phyloP scores from a whole-genome alignment of 2,329 filamentous ascomycete species.

The Cordyceps militaris region DNA sequence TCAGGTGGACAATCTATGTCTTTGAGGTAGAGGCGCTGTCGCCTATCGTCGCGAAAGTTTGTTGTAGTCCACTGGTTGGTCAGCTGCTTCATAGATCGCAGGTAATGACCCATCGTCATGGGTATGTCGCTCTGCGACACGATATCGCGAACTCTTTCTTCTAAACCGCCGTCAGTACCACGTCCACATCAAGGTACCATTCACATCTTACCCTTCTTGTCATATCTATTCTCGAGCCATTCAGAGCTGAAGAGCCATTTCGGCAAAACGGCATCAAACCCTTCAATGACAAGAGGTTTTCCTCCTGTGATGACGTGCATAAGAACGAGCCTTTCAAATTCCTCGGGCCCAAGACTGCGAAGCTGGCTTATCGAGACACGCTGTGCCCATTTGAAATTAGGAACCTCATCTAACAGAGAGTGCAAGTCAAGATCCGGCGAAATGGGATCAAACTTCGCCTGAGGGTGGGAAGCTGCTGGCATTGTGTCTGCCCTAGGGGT shows the following conservation, averaged over 20 bases:
- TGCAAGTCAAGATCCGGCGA: slow-evolving; percentile 76
- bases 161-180: slow-evolving; percentile 36
- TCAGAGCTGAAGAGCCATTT: slow-evolving; percentile 68
- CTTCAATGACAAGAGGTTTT: slow-evolving; percentile 84
- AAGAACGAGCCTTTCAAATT: slow-evolving; percentile 79
- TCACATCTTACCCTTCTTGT: slow-evolving; percentile 61
- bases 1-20: slow-evolving; percentile 90
- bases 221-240: slow-evolving; percentile 74
- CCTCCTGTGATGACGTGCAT: slow-evolving; percentile 79
- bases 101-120: slow-evolving; percentile 83
- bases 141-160: slow-evolving; percentile 80
- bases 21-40: slow-evolving; percentile 89
- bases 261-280: slow-evolving; percentile 72
- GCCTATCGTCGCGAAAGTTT: slow-evolving; percentile 70
- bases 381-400: slow-evolving; percentile 82
- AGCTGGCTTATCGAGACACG: slow-evolving; percentile 75
- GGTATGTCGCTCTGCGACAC: slow-evolving; percentile 64
- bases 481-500: slow-evolving; percentile 41
- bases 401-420: slow-evolving; percentile 64
- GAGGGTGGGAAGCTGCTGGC: slow-evolving; percentile 67
- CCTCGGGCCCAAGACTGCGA: slow-evolving; percentile 64
- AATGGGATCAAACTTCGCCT: slow-evolving; percentile 87
- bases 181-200: not conserved
- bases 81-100: slow-evolving; percentile 78
- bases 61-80: slow-evolving; percentile 71